phyloP scores from a whole-genome alignment of 176 grass and related monocot species.

The Oryza glaberrima region DNA sequence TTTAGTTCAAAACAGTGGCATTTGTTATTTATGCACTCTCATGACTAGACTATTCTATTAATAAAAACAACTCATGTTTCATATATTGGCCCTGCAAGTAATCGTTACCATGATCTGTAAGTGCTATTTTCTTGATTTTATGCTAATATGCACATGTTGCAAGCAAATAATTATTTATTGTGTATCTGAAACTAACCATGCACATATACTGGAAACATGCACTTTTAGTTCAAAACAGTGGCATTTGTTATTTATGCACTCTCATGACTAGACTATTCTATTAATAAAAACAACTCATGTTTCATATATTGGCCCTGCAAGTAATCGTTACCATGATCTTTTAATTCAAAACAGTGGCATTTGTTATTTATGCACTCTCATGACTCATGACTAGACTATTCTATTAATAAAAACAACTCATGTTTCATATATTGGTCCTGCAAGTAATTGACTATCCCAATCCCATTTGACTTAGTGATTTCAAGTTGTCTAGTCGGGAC shows the following conservation, averaged over 20 bases:
- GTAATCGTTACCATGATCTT: too few species aligned
- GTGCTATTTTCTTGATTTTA: neutral
- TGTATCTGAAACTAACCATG: neutral
- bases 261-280: neutral
- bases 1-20: neutral
- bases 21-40: neutral
- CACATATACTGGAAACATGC: neutral
- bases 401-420: neutral
- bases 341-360: neutral
- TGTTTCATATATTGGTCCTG: neutral
- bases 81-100: neutral
- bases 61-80: neutral
- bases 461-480: neutral
- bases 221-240: neutral
- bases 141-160: neutral
- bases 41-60: neutral
- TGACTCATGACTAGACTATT: neutral
- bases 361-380: neutral
- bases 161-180: neutral
- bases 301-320: neutral
- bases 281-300: neutral
- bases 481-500: too few species aligned
- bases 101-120: neutral
- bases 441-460: neutral
- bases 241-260: neutral